Percentiles rank a stretch among this genome's conserved stretches.
These are phyloP conservation scores for Nematodospora valgi DNA, from an alignment of 805 yeast genomes.

Conservation along the genomic window DNA sequence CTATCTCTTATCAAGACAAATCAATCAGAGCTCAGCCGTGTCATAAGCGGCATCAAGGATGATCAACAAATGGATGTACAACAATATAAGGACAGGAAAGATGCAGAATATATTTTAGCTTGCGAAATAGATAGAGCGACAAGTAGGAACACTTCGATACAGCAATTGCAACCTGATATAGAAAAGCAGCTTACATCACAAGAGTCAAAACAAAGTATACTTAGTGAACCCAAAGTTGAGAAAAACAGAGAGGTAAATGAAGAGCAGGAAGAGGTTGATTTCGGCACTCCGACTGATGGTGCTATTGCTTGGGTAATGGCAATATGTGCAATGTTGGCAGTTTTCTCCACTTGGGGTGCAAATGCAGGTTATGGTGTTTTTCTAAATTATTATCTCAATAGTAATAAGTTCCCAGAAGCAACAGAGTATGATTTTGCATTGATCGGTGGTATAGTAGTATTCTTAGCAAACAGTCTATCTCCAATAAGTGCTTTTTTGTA, in stretches of 20 bases:
- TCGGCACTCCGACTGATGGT: slow-evolving; percentile 34
- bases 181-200: slow-evolving; percentile 1
- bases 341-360: slow-evolving; percentile 55
- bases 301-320: slow-evolving; percentile 55
- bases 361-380: slow-evolving; percentile 58
- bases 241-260: slow-evolving; percentile 6
- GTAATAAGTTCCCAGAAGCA: slow-evolving; percentile 37
- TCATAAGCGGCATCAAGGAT: slow-evolving; percentile 20
- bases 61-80: slow-evolving; percentile 17
- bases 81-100: slow-evolving; percentile 11
- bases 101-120: slow-evolving; percentile 15
- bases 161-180: slow-evolving; percentile 5
- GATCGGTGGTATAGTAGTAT: slow-evolving; percentile 49
- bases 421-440: slow-evolving; percentile 46
- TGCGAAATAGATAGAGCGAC: slow-evolving; percentile 16
- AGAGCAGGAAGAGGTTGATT: slow-evolving; percentile 4
- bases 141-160: slow-evolving; percentile 7
- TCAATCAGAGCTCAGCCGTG: slow-evolving; percentile 14
- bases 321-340: slow-evolving; percentile 43
- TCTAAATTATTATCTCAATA: slow-evolving; percentile 45
- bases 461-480: slow-evolving; percentile 51
- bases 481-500: slow-evolving; percentile 53
- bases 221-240: too few relatives aligned
- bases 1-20: slow-evolving; percentile 11
- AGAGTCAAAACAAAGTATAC: neutral